Conservation (phyloP, 345 rosid genomes). For the Aquilaria yunnanensis region DNA sequence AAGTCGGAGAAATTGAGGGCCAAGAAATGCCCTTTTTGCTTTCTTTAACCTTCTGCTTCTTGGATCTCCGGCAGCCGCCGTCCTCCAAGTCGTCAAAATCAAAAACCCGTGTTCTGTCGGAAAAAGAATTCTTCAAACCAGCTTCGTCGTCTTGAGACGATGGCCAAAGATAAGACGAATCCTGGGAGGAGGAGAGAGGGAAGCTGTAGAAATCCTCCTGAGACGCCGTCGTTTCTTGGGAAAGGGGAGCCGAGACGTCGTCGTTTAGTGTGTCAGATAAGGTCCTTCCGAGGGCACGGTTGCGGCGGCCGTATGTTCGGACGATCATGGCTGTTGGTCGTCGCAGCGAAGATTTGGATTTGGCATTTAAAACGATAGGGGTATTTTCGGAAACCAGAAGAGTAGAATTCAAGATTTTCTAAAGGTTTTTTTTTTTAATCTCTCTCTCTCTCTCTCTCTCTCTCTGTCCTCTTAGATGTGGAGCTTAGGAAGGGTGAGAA, state of each 20-base stretch:
- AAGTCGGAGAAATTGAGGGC: conserved; percentile 34
- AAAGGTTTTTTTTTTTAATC: not conserved
- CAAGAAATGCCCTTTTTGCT: conserved; percentile 15
- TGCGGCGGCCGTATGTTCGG: conserved; percentile 94
- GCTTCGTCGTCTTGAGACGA: conserved; percentile 34
- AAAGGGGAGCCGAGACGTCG: conserved; percentile 30
- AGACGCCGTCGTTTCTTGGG: conserved; percentile 45
- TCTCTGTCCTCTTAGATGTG: not conserved
- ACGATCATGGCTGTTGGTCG: conserved; percentile 50
- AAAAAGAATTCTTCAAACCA: conserved; percentile 18
- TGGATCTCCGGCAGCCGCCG: conserved; percentile 41
- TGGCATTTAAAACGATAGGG: conserved; percentile 15
- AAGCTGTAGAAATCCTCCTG: conserved; percentile 48
- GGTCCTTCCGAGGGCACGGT: conserved; percentile 39
- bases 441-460: not conserved
- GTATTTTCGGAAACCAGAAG: conserved; percentile 8
- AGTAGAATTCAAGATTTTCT: not conserved
- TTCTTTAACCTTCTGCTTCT: conserved; percentile 39
- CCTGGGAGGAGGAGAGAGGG: conserved; percentile 58
- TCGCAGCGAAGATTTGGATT: conserved; percentile 12
- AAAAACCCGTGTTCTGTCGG: not conserved
- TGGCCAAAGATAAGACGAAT: conserved; percentile 55
- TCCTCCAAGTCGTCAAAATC: conserved; percentile 15
- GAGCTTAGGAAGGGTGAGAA: not conserved
- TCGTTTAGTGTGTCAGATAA: conserved; percentile 44